phyloP scores from a whole-genome alignment of 2,329 filamentous ascomycete genomes.

The Trichoderma sp. region DNA sequence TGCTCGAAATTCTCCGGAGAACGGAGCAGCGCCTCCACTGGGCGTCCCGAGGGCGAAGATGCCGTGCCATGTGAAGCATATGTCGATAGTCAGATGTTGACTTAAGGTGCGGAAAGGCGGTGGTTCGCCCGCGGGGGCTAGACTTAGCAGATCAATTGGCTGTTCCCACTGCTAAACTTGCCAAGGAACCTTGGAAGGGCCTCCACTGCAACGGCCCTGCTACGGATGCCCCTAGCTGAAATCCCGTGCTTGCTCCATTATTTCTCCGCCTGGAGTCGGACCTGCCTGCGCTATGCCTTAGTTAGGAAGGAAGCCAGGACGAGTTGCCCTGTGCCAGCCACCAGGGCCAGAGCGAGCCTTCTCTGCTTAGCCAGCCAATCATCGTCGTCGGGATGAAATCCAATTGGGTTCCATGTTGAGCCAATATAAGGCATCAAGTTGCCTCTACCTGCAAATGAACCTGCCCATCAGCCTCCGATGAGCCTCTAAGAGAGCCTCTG shows the following conservation, averaged over 20 bases:
- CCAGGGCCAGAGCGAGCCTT: neutral
- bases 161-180: neutral
- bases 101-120: neutral
- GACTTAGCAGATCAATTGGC: neutral
- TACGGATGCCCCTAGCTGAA: neutral
- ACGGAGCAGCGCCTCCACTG: neutral
- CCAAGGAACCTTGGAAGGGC: neutral
- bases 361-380: neutral
- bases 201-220: neutral
- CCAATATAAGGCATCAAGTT: neutral
- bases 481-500: neutral
- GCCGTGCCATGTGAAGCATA: neutral
- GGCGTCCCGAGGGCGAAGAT: neutral
- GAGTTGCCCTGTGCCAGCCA: neutral
- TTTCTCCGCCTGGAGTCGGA: constrained; percentile 5
- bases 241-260: neutral
- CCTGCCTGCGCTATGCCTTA: neutral
- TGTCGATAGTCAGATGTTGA: neutral
- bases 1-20: neutral
- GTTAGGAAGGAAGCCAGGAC: neutral
- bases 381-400: neutral
- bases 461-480: neutral
- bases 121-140: neutral
- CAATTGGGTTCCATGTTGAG: neutral
- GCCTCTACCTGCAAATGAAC: neutral